Base-by-base conservation (phyloP, 2,329 filamentous ascomycete genomes). In the Colletotrichum liriopes region DNA sequence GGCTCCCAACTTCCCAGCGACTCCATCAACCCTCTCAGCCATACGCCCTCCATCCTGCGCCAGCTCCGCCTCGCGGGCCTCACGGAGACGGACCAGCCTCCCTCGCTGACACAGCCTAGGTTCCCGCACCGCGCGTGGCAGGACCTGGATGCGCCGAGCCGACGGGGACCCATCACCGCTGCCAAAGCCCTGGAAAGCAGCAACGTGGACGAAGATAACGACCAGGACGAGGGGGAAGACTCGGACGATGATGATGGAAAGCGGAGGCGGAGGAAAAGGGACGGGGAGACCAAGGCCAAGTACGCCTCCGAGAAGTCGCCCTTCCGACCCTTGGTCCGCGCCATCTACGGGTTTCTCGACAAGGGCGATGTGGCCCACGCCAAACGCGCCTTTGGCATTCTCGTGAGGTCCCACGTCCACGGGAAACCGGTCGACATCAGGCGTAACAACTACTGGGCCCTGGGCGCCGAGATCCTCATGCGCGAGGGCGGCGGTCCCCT, bases 391-490 rank as follows among this genome's bases (percentile, higher is more conserved):
- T 96, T 94, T 86, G 92, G 90, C 1, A 83, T 97, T 75, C 86
- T 98, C 29, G 58, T 64, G 61, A 67, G 88, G 87, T 81, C 82
- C 6, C 73, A 76, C 61, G 84, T 91, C 32, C 74, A 82, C 69
- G 90, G 90, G 3, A 80, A 82, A 59, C 83, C 84, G 8, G 85
- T 95, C 26, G 94, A 98, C 79, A 81, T 96, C 59, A 89, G 94
- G 49, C 85, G 85, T 26, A 87, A 92, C 77, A 88, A 90, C 45
- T 88, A 93, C 75, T 98, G 95, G 96, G 92, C 92, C 18, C 88
- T 98, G 55, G 95, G 94, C 0, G 94, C 94, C 2, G 95, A 98
- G 82, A 89, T 98, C 26, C 83, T 98, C 67, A 90, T 97, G 83
- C 89, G 93, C 20, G 83, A 86, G 37, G 86, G 86, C 8, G 84